These are phyloP conservation scores for Eucalyptus sp. DNA, from an alignment of 345 rosid species.

Conservation along the genomic window DNA sequence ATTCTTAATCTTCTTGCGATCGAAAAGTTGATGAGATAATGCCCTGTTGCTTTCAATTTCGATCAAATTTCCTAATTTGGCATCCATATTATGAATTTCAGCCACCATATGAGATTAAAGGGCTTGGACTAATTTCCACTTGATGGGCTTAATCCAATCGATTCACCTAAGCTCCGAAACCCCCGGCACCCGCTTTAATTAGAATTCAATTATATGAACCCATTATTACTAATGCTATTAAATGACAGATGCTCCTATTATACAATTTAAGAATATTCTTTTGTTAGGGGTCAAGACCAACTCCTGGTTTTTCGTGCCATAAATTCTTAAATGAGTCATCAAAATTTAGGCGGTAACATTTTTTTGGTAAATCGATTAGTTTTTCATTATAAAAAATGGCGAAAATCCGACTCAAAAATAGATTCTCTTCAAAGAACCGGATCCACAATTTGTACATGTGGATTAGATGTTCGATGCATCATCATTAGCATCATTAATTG, in stretches of 20 bases:
- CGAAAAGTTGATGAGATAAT: background rate
- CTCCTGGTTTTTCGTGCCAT: background rate
- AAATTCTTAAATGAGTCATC: background rate
- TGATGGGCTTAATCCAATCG: background rate
- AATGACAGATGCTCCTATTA: background rate
- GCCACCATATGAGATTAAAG: background rate
- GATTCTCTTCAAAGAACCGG: background rate
- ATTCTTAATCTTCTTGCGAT: background rate
- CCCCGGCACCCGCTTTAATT: background rate
- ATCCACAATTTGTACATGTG: background rate
- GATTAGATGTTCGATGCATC: background rate
- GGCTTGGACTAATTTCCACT: background rate
- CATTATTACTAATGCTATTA: background rate
- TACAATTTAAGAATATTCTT: background rate
- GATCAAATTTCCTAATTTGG: background rate
- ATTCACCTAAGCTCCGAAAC: background rate
- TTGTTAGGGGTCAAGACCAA: too few species aligned
- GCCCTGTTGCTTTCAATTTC: background rate
- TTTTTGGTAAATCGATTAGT: too few species aligned
- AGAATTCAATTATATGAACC: background rate
- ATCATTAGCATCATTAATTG: too few species aligned
- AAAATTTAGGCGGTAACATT: background rate
- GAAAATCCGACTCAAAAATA: fast-evolving
- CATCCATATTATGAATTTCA: background rate
- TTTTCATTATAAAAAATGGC: too few species aligned